Conservation (phyloP, 768 basidiomycete species). For the Leccinum imitatum region DNA sequence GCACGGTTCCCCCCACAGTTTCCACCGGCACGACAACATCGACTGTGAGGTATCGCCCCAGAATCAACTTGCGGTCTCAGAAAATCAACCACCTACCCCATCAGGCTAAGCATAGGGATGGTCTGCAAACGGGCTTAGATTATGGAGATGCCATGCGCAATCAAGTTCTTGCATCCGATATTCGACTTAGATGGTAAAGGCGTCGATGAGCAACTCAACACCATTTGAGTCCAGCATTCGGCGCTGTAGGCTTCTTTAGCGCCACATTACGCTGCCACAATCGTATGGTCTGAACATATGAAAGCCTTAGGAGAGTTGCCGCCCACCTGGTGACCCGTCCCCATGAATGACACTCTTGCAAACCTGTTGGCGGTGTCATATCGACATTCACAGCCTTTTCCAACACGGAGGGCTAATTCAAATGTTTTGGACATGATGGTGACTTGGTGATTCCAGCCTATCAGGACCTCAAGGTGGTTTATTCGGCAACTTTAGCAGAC, state of each 20-base stretch:
- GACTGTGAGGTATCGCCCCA: not conserved
- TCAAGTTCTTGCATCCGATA: not conserved
- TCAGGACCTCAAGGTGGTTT: not conserved
- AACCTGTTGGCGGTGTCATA: conserved; percentile 31
- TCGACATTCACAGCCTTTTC: conserved; percentile 30
- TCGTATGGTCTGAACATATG: not conserved
- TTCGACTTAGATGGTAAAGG: not conserved
- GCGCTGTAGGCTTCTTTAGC: not conserved
- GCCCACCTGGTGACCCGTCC: conserved; percentile 26
- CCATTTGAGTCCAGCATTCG: not conserved
- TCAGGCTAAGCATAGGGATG: not conserved
- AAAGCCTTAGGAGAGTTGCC: not conserved
- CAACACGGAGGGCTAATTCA: not conserved
- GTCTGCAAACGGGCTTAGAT: not conserved
- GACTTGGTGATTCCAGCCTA: not conserved
- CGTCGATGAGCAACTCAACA: not conserved
- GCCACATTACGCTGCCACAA: not conserved
- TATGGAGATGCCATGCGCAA: not conserved
- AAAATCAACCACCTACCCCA: not conserved
- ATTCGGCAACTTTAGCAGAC: not conserved
- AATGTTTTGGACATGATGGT: not conserved
- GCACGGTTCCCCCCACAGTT: not conserved
- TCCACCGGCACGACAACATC: not conserved
- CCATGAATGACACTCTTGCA: conserved; percentile 27
- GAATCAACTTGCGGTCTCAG: not conserved